Conservation (phyloP, 1,139 yeast species). For the Yamadazyma epiphylla region DNA sequence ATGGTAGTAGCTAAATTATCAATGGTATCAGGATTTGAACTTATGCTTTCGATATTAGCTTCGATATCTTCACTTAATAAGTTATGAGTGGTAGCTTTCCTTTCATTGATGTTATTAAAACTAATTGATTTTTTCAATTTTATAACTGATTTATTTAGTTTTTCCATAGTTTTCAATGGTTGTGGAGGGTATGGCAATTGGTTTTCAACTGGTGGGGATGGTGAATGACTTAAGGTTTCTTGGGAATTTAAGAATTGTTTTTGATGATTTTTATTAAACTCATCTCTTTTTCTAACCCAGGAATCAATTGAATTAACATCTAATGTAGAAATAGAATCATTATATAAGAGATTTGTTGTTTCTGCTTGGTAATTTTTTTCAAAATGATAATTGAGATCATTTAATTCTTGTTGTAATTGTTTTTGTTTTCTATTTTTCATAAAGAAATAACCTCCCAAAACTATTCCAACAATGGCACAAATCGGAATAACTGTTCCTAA, state of each 20-base stretch:
- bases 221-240: slow-evolving; percentile 17
- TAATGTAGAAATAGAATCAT: slow-evolving; percentile 41
- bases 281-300: slow-evolving; percentile 51
- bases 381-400: slow-evolving; percentile 33
- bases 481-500: slow-evolving; percentile 36
- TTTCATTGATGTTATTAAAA: slow-evolving; percentile 6
- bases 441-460: slow-evolving; percentile 15
- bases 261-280: slow-evolving; percentile 29
- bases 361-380: slow-evolving; percentile 15
- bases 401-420: slow-evolving; percentile 18
- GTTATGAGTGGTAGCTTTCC: slow-evolving; percentile 11
- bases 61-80: slow-evolving; percentile 11
- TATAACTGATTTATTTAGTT: slow-evolving; percentile 22
- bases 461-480: slow-evolving; percentile 17
- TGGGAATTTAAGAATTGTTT: slow-evolving; percentile 15
- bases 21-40: not conserved
- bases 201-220: slow-evolving; percentile 3
- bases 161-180: slow-evolving; percentile 12
- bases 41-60: slow-evolving; percentile 10
- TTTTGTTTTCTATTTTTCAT: slow-evolving; percentile 19
- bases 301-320: slow-evolving; percentile 40
- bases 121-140: slow-evolving; percentile 20
- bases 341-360: slow-evolving; percentile 9
- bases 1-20: not conserved
- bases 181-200: slow-evolving; percentile 12